phyloP scores from a whole-genome alignment of 768 basidiomycete species.

The Cyclocybe aegerita region DNA sequence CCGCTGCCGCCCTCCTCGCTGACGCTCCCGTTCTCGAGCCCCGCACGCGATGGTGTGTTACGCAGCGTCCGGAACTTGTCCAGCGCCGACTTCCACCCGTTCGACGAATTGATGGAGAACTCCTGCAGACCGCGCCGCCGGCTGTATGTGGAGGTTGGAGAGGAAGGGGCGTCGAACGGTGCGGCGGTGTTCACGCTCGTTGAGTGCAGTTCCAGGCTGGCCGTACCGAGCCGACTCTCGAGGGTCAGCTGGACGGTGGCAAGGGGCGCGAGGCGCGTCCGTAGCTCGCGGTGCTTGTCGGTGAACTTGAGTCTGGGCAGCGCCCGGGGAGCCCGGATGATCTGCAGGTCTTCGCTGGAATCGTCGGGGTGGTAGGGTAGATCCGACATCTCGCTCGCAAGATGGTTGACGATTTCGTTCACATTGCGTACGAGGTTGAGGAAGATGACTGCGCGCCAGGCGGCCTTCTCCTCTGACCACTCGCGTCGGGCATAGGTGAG shows the following conservation, averaged over 20 bases:
- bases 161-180: conserved; percentile 32
- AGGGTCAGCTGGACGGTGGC: conserved; percentile 56
- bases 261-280: conserved; percentile 58
- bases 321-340: conserved; percentile 32
- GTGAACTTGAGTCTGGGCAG: conserved; percentile 50
- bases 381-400: conserved; percentile 56
- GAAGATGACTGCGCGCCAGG: conserved; percentile 77
- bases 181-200: conserved; percentile 38
- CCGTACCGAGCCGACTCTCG: conserved; percentile 59
- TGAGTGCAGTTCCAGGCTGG: conserved; percentile 48
- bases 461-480: conserved; percentile 66
- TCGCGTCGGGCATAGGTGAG: conserved; percentile 68
- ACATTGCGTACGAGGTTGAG: conserved; percentile 80
- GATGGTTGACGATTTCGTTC: conserved; percentile 57
- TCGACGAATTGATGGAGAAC: conserved; percentile 59
- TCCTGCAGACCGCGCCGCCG: conserved; percentile 37
- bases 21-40: conserved; percentile 13
- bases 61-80: conserved; percentile 48
- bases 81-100: conserved; percentile 68
- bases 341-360: conserved; percentile 37
- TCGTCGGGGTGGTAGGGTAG: conserved; percentile 36
- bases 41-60: conserved; percentile 9
- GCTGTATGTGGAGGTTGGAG: conserved; percentile 2
- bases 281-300: conserved; percentile 61
- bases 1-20: conserved; percentile 14